phyloP scores from a whole-genome alignment of 2,329 filamentous ascomycete species.

The Chrysosporium keratinophilum region DNA sequence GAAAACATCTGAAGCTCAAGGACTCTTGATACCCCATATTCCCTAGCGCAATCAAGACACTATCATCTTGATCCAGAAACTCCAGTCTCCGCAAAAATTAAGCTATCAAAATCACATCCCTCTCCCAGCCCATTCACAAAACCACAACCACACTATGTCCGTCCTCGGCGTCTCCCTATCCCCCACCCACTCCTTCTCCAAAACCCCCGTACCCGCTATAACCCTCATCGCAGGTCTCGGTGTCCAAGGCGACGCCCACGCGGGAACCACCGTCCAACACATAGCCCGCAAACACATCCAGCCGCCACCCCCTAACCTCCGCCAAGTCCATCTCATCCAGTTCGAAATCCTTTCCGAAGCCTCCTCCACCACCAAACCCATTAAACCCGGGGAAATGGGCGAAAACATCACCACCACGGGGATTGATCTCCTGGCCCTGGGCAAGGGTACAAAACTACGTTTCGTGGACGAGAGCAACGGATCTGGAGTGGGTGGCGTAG shows the following conservation, averaged over 20 bases:
- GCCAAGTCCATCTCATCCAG: constrained; percentile 23
- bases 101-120: no score
- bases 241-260: constrained; percentile 22
- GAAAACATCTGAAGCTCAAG: no score
- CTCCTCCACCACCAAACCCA: not conserved
- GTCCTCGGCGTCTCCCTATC: constrained; percentile 19
- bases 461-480: constrained; percentile 12
- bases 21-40: no score
- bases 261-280: constrained; percentile 20
- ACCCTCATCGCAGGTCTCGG: constrained; percentile 20
- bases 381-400: constrained; percentile 18
- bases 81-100: no score
- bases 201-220: constrained; percentile 16
- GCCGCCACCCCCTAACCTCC: constrained; percentile 21
- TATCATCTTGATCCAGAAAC: no score
- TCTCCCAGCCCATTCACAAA: not conserved
- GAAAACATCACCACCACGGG: constrained; percentile 21
- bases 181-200: constrained; percentile 20
- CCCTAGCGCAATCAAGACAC: no score
- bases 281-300: constrained; percentile 17
- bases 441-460: constrained; percentile 18
- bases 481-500: not conserved
- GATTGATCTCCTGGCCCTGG: constrained; percentile 17
- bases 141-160: constrained; percentile 13
- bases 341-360: constrained; percentile 18